Evolutionary conservation across 2,329 filamentous ascomycete genomes (phyloP).

Genomic region (Cladosporium sp.): DNA sequence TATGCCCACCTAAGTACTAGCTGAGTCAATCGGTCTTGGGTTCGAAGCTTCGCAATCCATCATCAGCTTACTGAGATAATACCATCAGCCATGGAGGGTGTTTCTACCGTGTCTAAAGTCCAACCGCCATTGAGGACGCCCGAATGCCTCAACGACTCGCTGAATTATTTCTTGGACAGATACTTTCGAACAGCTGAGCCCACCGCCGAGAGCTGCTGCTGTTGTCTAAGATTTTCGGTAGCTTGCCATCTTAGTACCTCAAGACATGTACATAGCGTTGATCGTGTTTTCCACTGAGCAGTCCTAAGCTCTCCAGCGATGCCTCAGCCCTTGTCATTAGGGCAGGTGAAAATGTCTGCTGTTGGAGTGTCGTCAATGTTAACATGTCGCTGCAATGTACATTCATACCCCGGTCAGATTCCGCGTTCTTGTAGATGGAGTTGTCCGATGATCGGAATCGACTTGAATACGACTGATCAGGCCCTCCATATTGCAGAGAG

Average conservation of each 20-base stretch:
- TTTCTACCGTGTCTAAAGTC: accelerated
- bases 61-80: neutral
- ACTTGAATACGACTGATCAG: neutral
- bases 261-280: neutral
- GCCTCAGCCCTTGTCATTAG: no score
- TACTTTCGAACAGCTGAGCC: neutral
- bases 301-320: neutral
- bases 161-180: neutral
- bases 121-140: neutral
- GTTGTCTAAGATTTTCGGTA: neutral
- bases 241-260: neutral
- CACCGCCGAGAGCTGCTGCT: neutral
- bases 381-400: no score
- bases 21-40: neutral
- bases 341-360: no score
- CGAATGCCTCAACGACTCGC: neutral
- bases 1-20: neutral
- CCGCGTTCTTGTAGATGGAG: no score
- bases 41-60: neutral
- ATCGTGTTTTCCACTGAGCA: neutral
- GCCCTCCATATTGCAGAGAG: neutral
- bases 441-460: neutral
- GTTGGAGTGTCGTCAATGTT: no score
- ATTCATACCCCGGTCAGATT: neutral
- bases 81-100: neutral